Evolutionary conservation across 148 eudicot species (phyloP).

Genomic region (Spergularia bocconei): DNA sequence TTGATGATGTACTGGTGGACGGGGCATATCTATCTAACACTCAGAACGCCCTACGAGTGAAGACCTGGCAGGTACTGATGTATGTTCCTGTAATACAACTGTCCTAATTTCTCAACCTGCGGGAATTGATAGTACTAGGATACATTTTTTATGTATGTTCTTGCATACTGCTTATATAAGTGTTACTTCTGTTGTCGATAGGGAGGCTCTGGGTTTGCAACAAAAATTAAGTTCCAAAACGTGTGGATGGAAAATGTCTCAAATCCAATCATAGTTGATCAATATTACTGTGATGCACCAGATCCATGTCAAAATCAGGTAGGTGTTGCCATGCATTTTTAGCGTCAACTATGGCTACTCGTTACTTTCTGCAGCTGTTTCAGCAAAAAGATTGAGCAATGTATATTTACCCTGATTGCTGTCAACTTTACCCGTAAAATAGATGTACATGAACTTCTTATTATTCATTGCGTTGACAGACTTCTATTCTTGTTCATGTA

Average conservation of each 20-base stretch:
- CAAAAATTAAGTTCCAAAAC: slow-evolving; percentile 55
- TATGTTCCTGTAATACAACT: neutral
- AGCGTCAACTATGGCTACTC: no score
- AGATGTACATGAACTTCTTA: no score
- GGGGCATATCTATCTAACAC: slow-evolving; percentile 63
- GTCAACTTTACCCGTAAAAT: no score
- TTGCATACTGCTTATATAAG: neutral
- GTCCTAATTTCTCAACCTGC: neutral
- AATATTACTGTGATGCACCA: slow-evolving; percentile 71
- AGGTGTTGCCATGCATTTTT: neutral
- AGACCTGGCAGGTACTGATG: slow-evolving; percentile 88
- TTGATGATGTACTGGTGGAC: slow-evolving; percentile 55
- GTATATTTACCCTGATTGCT: no score
- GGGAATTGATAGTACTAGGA: neutral
- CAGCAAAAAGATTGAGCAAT: no score
- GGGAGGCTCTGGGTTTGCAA: slow-evolving; percentile 87
- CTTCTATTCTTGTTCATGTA: neutral
- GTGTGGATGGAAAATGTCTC: slow-evolving; percentile 75
- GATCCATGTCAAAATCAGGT: slow-evolving; percentile 77
- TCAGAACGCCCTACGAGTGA: slow-evolving; percentile 85
- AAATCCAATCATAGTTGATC: slow-evolving; percentile 90
- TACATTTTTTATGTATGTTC: neutral
- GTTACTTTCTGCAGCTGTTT: no score
- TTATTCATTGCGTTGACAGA: no score
- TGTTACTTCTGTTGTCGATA: slow-evolving; percentile 23